Base-by-base conservation (phyloP, 2,329 filamentous ascomycete species). In the Xylariaceae sp. region DNA sequence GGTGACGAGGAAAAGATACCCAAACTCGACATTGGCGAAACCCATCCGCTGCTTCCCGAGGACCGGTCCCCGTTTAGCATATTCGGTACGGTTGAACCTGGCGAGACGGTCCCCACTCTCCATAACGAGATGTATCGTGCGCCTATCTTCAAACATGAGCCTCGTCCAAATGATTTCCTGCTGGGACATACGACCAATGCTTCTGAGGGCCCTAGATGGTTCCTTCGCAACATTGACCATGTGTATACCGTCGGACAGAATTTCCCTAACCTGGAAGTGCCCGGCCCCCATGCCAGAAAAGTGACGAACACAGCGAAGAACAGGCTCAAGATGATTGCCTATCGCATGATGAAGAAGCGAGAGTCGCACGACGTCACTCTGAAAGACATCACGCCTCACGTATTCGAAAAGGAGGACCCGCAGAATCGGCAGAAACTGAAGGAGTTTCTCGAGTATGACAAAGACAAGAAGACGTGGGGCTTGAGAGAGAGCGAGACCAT, bases 221-320 rank as follows among this genome's bases (percentile, higher is more conserved):
- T 86, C 68, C 76, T 99, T 57, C 88, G 92, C 62, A 95, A 90
- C 65, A 90, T 97, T 51, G 92, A 97, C 61, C 90, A 97, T 70
- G 77, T 99, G 4, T 93, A 89, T 69, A 88, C 91, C 15, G 94
- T 96, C 23, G 94, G 94, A 5, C 94, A 99, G 72, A 88, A 93
- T 58, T 92, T 97, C 69, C 94, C 94, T 0, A 91, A 90, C 0
- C 86, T 93, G 35, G 92, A 97, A 68, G 89, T 99, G 4, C 94
- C 94, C 2, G 92, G 92, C 0, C 93, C 92, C 2, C 92, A 97
- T 72, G 95, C 92, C 44, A 84, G 94, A 62, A 96, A 94, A 73
- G 93, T 97, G 35, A 99, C 94, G 0, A 96, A 95, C 59, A 92
- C 93, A n/a, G 88, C 90, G 41, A 99, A 99, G 78, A 96, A 94